Evolutionary conservation across 1,284 basidiomycete genomes (phyloP).

Genomic region (Rhizopogon parksii): DNA sequence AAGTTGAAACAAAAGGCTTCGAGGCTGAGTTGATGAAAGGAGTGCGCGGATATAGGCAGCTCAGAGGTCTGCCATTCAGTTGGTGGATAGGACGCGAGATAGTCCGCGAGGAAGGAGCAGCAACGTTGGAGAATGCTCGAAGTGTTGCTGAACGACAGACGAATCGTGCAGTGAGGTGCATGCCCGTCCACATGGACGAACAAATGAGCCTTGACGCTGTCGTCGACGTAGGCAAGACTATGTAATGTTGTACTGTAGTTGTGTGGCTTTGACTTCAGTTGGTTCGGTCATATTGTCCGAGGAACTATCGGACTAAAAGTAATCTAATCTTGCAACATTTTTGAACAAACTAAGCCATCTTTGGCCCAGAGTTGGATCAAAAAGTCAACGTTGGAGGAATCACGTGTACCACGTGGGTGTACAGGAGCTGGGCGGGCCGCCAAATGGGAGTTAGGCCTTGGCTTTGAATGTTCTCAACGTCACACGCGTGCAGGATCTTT

Average conservation of each 20-base stretch:
- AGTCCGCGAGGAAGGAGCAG: conserved; percentile 1
- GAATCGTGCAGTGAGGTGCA: conserved; percentile 11
- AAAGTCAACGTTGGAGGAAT: neutral
- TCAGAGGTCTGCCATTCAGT: neutral
- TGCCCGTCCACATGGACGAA: conserved; percentile 17
- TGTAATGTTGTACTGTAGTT: too few relatives aligned
- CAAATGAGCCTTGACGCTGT: neutral
- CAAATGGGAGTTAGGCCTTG: too few relatives aligned
- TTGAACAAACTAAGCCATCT: too few relatives aligned
- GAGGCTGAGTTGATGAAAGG: conserved; percentile 7
- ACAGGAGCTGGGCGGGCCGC: neutral
- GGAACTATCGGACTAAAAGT: neutral
- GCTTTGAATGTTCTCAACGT: conserved; percentile 1
- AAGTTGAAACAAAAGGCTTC: conserved; percentile 10
- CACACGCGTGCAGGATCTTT: conserved; percentile 1
- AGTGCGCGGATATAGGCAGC: conserved; percentile 6
- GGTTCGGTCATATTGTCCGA: neutral
- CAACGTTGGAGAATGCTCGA: conserved; percentile 5
- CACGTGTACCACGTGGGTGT: neutral
- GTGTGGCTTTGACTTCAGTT: too few relatives aligned
- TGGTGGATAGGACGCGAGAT: neutral
- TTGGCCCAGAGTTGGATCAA: too few relatives aligned
- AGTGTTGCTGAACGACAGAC: conserved; percentile 5
- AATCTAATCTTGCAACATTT: conserved; percentile 3
- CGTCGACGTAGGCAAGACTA: neutral